These are phyloP conservation scores for Xylariales sp. DNA, from an alignment of 2,329 filamentous ascomycete species.

Conservation along the genomic window DNA sequence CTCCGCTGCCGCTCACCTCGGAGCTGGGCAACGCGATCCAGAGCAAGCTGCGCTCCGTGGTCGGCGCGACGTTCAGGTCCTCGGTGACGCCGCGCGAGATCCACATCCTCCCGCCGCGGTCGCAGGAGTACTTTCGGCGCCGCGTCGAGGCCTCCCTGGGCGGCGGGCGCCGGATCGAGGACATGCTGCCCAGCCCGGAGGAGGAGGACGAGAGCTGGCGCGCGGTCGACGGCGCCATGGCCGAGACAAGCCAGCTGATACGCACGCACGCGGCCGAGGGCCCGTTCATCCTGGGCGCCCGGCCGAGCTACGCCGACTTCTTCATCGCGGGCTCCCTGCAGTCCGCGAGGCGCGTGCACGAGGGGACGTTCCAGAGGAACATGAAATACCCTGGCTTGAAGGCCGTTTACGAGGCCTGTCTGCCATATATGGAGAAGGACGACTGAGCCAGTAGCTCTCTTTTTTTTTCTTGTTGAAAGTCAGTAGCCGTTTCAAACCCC, in stretches of 20 bases:
- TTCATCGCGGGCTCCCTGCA: constrained; percentile 31
- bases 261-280: constrained; percentile 27
- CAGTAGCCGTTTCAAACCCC: background rate
- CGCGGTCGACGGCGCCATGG: constrained; percentile 18
- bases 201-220: constrained; percentile 24
- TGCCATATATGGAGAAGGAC: constrained; percentile 14
- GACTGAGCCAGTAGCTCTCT: background rate
- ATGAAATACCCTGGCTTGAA: constrained; percentile 16
- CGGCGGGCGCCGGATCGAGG: constrained; percentile 23
- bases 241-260: constrained; percentile 26
- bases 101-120: constrained; percentile 27
- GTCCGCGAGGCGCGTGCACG: constrained; percentile 4
- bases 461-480: no score
- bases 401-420: constrained; percentile 16
- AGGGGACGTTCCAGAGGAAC: constrained; percentile 13
- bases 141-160: constrained; percentile 24
- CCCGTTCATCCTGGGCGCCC: constrained; percentile 32
- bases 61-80: constrained; percentile 20
- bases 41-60: constrained; percentile 1
- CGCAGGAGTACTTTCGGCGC: constrained; percentile 32
- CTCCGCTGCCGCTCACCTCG: constrained; percentile 19
- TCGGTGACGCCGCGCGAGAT: constrained; percentile 33
- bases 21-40: constrained; percentile 7
- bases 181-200: constrained; percentile 24
- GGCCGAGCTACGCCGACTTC: constrained; percentile 29